These are phyloP conservation scores for Curvularia eragrostidis DNA, from an alignment of 2,329 filamentous ascomycete genomes.

Conservation along the genomic window DNA sequence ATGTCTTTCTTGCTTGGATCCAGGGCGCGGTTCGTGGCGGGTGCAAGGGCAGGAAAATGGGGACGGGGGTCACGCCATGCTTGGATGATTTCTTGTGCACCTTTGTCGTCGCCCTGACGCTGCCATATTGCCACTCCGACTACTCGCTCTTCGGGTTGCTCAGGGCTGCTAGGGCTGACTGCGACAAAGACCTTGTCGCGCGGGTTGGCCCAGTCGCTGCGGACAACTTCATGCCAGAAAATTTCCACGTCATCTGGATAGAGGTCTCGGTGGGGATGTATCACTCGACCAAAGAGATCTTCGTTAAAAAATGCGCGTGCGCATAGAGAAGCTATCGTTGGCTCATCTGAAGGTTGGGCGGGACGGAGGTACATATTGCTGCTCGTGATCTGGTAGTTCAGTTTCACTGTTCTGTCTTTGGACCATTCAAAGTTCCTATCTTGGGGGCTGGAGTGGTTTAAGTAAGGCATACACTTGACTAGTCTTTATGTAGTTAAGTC, in stretches of 20 bases:
- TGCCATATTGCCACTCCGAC: conserved; percentile 33
- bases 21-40: conserved; percentile 26
- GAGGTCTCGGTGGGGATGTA: conserved; percentile 35
- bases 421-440: no score
- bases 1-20: conserved; percentile 22
- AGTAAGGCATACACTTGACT: neutral
- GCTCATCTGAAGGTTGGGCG: conserved; percentile 24
- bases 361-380: conserved; percentile 23
- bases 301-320: conserved; percentile 40
- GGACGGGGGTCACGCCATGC: conserved; percentile 1
- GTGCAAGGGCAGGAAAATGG: neutral
- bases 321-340: conserved; percentile 28
- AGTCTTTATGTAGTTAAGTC: neutral
- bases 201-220: conserved; percentile 24
- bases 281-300: conserved; percentile 34
- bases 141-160: conserved; percentile 20
- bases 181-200: conserved; percentile 22
- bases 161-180: neutral
- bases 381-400: neutral
- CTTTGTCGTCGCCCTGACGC: conserved; percentile 27
- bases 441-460: neutral
- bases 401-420: neutral
- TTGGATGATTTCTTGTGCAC: conserved; percentile 16
- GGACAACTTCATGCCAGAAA: conserved; percentile 30
- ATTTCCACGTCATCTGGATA: conserved; percentile 34